Conservation (phyloP, 169 alveolate species). For the Plasmodium falciparum region DNA sequence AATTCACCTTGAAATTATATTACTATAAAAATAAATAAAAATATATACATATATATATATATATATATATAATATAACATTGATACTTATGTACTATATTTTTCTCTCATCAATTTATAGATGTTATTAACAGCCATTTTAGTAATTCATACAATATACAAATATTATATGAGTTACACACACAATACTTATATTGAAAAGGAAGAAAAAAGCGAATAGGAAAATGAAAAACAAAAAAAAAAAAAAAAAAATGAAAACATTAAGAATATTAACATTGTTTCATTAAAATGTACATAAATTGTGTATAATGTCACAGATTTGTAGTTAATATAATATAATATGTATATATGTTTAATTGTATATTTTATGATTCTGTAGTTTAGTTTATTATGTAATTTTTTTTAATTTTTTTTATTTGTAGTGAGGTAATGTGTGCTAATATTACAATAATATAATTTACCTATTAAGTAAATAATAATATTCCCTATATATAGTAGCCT, state of each 20-base stretch:
- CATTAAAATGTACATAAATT: no score
- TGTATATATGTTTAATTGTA: no score
- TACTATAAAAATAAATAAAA: background rate
- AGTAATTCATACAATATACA: conserved; percentile 7
- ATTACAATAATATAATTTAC: no score
- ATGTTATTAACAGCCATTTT: background rate
- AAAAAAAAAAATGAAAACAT: background rate
- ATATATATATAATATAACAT: background rate
- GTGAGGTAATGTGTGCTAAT: no score
- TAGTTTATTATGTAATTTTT: no score
- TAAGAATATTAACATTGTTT: no score
- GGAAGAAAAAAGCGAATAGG: background rate
- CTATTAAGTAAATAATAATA: no score
- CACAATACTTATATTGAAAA: background rate
- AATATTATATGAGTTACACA: background rate
- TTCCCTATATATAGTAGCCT: no score
- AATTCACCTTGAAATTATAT: background rate
- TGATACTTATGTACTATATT: background rate
- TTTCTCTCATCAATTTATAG: background rate
- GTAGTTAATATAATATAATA: no score
- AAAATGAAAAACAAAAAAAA: background rate
- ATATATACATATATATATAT: background rate
- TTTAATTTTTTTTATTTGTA: no score
- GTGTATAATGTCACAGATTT: no score
- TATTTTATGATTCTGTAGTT: no score